phyloP scores from a whole-genome alignment of 2,329 filamentous ascomycete species.

The Waltergamsia citrina region DNA sequence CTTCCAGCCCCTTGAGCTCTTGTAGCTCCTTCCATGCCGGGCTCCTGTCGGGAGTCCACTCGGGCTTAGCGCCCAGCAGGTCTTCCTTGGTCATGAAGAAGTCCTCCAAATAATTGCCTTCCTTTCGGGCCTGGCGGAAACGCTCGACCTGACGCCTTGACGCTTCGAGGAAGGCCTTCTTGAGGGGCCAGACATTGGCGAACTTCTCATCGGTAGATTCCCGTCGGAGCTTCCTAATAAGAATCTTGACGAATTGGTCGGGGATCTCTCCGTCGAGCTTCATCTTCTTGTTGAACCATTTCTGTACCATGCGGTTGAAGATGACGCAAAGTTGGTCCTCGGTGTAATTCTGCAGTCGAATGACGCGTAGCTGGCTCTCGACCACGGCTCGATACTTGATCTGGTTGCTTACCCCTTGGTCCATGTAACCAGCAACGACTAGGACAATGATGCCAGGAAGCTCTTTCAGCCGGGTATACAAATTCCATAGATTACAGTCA shows the following conservation, averaged over 20 bases:
- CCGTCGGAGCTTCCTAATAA: conserved; percentile 39
- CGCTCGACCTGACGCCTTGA: conserved; percentile 4
- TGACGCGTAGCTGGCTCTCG: conserved; percentile 14
- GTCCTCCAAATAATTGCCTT: conserved; percentile 29
- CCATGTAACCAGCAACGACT: conserved; percentile 16
- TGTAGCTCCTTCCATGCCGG: conserved; percentile 42
- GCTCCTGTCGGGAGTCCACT: conserved; percentile 31
- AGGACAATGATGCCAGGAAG: conserved; percentile 16
- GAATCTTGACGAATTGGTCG: conserved; percentile 4
- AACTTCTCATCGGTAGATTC: conserved; percentile 18
- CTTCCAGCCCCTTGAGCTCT: conserved; percentile 38
- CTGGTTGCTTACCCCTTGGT: conserved; percentile 8
- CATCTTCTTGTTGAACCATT: conserved; percentile 6
- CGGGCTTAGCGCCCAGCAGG: conserved; percentile 46
- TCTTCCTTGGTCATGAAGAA: conserved; percentile 43
- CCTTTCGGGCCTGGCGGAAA: conserved; percentile 4
- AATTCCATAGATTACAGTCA: conserved; percentile 16
- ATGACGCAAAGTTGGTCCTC: conserved; percentile 4
- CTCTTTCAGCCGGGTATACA: conserved; percentile 14
- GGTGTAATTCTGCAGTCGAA: conserved; percentile 6
- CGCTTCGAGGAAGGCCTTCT: conserved; percentile 5
- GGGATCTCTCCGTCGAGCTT: conserved; percentile 3
- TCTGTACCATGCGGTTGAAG: conserved; percentile 4
- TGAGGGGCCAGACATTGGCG: conserved; percentile 5
- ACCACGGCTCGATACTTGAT: conserved; percentile 8